A percentile compares a stretch with the other conserved stretches of the same genome.
phyloP scores from a whole-genome alignment of 306 rosid species.

The Rosa persica region DNA sequence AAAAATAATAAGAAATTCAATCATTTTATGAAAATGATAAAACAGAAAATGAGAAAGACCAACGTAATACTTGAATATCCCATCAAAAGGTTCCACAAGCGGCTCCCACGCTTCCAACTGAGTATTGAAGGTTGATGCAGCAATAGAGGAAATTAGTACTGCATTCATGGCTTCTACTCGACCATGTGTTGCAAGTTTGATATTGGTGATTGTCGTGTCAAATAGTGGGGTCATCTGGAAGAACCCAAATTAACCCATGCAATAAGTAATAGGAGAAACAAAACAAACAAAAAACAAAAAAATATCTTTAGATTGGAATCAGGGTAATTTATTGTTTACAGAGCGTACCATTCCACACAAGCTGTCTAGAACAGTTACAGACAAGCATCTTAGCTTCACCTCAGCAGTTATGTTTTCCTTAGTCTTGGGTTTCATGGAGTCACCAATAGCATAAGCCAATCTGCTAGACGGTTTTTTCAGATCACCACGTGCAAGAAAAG shows the following conservation, averaged over 20 bases:
- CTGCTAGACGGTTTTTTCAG: constrained; percentile 77
- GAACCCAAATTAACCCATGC: constrained; percentile 14
- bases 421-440: constrained; percentile 79
- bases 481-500: constrained; percentile 92
- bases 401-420: constrained; percentile 88
- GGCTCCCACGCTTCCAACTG: constrained; percentile 99
- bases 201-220: constrained; percentile 81
- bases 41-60: constrained; percentile 12
- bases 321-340: background rate
- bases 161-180: constrained; percentile 86
- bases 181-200: constrained; percentile 95
- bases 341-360: constrained; percentile 81
- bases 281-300: background rate
- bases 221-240: constrained; percentile 91
- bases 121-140: constrained; percentile 93
- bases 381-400: constrained; percentile 77
- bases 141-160: constrained; percentile 87
- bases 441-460: constrained; percentile 81
- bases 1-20: constrained; percentile 19
- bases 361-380: constrained; percentile 90
- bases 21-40: background rate
- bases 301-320: constrained; percentile 24
- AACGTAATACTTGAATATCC: constrained; percentile 81
- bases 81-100: constrained; percentile 94
- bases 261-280: constrained; percentile 1